Percentiles rank a stretch among this genome's conserved stretches.
Conservation (phyloP, 768 basidiomycete species). For the Boletus subparvulus region DNA sequence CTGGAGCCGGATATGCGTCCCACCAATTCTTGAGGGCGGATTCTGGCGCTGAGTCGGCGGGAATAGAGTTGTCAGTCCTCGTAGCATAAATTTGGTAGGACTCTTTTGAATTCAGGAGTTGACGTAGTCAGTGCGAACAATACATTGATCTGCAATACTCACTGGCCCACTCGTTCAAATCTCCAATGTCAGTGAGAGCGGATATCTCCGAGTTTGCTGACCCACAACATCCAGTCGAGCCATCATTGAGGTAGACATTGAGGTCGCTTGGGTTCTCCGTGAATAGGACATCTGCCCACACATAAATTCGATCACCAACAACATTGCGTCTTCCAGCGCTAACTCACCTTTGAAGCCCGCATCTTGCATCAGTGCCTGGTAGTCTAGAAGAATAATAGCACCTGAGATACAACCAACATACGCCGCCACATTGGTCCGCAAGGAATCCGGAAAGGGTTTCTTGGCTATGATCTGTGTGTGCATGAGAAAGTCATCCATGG, state of each 20-base stretch:
- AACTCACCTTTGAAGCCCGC: constrained; percentile 45
- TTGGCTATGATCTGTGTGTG: constrained; percentile 45
- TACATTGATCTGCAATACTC: constrained; percentile 10
- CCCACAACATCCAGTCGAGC: constrained; percentile 13
- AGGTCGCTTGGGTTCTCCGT: constrained; percentile 43
- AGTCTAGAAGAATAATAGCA: constrained; percentile 42
- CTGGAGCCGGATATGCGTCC: constrained; percentile 49
- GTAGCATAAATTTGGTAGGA: constrained; percentile 49
- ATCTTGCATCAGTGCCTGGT: constrained; percentile 35
- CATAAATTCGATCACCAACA: not conserved
- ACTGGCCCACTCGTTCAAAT: constrained; percentile 49
- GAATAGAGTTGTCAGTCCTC: constrained; percentile 29
- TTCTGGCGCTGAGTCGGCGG: not conserved
- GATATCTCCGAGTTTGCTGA: not conserved
- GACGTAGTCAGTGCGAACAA: not conserved
- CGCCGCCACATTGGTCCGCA: constrained; percentile 41
- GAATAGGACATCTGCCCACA: constrained; percentile 39
- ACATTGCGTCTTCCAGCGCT: not conserved
- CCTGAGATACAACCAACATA: constrained; percentile 50
- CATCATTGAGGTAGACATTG: constrained; percentile 31
- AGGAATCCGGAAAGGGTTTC: constrained; percentile 40
- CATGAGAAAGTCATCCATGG: not conserved
- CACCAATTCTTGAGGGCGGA: constrained; percentile 45
- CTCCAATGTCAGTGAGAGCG: constrained; percentile 18
- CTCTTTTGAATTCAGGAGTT: constrained; percentile 25